Evolutionary conservation across 306 rosid genomes (phyloP).

Genomic region (Hippophae rhamnoides): DNA sequence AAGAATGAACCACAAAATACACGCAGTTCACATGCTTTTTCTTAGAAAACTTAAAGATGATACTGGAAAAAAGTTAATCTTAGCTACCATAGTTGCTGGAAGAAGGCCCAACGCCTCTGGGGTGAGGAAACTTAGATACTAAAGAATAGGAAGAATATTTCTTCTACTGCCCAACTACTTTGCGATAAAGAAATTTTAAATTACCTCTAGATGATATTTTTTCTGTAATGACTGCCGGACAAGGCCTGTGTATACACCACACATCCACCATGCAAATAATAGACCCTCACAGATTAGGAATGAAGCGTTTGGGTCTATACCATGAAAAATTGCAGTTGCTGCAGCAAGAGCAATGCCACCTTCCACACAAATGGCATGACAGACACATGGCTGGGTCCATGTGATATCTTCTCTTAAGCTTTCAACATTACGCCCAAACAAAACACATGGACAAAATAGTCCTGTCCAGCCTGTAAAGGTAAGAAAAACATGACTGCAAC

Average conservation of each 20-base stretch:
- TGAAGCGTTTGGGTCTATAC: slow-evolving; percentile 50
- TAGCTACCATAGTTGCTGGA: too few species aligned
- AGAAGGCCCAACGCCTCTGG: too few species aligned
- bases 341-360: slow-evolving; percentile 86
- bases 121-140: too few species aligned
- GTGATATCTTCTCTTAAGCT: slow-evolving; percentile 64
- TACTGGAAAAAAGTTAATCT: too few species aligned
- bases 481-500: not conserved
- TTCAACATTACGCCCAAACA: slow-evolving; percentile 84
- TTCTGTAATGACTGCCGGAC: slow-evolving; percentile 82
- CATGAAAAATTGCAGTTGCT: slow-evolving; percentile 53
- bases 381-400: slow-evolving; percentile 74
- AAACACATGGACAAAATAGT: slow-evolving; percentile 82
- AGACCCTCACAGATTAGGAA: slow-evolving; percentile 81
- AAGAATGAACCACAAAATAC: too few species aligned
- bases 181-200: slow-evolving; percentile 4
- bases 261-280: slow-evolving; percentile 96
- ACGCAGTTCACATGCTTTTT: too few species aligned
- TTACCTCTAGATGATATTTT: slow-evolving; percentile 89
- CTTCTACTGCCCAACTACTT: not conserved
- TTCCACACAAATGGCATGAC: slow-evolving; percentile 88
- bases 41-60: too few species aligned
- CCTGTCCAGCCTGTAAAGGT: slow-evolving; percentile 68
- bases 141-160: too few species aligned
- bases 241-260: slow-evolving; percentile 84